A percentile compares a stretch with the other conserved stretches of the same genome.
These are phyloP conservation scores for Imleria badia DNA, from an alignment of 768 basidiomycete species.

Conservation along the genomic window DNA sequence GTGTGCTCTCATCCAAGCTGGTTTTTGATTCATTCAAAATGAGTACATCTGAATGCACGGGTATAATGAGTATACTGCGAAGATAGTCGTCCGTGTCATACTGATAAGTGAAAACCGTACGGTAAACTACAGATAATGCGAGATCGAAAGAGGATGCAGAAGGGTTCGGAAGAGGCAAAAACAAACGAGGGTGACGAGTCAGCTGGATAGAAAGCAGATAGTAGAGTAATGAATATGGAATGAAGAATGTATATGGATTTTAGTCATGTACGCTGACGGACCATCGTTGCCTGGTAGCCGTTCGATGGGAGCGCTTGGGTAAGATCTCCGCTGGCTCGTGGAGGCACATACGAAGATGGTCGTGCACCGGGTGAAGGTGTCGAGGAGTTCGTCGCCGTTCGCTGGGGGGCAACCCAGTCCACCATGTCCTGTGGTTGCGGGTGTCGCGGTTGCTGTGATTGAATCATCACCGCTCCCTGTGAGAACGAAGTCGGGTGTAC, in stretches of 20 bases:
- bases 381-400: constrained; percentile 37
- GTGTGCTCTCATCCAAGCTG: constrained; percentile 8
- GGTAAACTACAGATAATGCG: constrained; percentile 65
- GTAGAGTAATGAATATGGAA: constrained; percentile 18
- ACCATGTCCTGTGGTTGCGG: constrained; percentile 48
- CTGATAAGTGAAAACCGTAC: constrained; percentile 43
- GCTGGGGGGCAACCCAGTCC: constrained; percentile 38
- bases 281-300: constrained; percentile 47
- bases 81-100: constrained; percentile 62
- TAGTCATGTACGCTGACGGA: constrained; percentile 50
- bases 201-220: constrained; percentile 28
- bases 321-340: constrained; percentile 46
- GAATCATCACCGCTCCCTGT: constrained; percentile 44
- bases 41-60: constrained; percentile 44
- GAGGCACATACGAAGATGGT: constrained; percentile 51
- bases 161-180: constrained; percentile 22
- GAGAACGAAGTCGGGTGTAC: constrained; percentile 46
- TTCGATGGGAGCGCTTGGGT: constrained; percentile 38
- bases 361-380: constrained; percentile 40
- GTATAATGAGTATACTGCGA: constrained; percentile 61
- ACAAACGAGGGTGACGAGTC: constrained; percentile 28
- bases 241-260: neutral
- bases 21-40: constrained; percentile 34
- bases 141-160: constrained; percentile 38
- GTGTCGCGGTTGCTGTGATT: constrained; percentile 40